Conservation (phyloP, 2,329 filamentous ascomycete species). For the Moelleriella libera region DNA sequence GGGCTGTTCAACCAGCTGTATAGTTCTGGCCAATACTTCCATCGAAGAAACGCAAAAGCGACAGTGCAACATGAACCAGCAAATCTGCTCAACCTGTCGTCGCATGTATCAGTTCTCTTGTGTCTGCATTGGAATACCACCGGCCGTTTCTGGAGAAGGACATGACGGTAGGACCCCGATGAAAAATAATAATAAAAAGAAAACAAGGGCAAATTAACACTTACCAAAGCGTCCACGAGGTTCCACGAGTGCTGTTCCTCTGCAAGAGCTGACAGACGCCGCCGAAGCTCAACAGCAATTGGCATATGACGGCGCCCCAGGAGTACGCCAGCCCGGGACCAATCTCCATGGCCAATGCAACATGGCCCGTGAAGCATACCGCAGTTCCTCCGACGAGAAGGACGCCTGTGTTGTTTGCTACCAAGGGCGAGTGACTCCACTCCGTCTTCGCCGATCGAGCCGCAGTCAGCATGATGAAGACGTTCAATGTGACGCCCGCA, state of each 20-base stretch:
- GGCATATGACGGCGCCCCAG: conserved; percentile 7
- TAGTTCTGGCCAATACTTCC: conserved; percentile 6
- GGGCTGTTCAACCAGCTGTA: conserved; percentile 5
- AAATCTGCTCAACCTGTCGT: conserved; percentile 5
- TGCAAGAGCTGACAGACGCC: conserved; percentile 6
- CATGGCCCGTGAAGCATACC: conserved; percentile 6
- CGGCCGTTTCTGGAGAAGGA: neutral
- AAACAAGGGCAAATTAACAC: neutral
- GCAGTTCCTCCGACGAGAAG: conserved; percentile 3
- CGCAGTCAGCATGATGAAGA: conserved; percentile 5
- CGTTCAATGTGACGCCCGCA: conserved; percentile 4
- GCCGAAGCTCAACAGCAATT: conserved; percentile 5
- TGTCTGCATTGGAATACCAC: neutral
- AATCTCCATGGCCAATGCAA: conserved; percentile 6
- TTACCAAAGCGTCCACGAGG: conserved; percentile 5
- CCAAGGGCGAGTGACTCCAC: conserved; percentile 5
- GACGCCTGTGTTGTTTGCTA: conserved; percentile 4
- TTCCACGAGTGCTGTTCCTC: conserved; percentile 5
- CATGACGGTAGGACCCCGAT: neutral
- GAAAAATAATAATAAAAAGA: neutral
- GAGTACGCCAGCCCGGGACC: conserved; percentile 6
- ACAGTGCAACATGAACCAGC: conserved; percentile 6
- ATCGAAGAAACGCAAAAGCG: conserved; percentile 5
- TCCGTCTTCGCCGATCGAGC: conserved; percentile 4
- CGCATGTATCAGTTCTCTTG: neutral